Conservation (phyloP, 2,329 filamentous ascomycete species). For the Westerdykella aurantiaca region DNA sequence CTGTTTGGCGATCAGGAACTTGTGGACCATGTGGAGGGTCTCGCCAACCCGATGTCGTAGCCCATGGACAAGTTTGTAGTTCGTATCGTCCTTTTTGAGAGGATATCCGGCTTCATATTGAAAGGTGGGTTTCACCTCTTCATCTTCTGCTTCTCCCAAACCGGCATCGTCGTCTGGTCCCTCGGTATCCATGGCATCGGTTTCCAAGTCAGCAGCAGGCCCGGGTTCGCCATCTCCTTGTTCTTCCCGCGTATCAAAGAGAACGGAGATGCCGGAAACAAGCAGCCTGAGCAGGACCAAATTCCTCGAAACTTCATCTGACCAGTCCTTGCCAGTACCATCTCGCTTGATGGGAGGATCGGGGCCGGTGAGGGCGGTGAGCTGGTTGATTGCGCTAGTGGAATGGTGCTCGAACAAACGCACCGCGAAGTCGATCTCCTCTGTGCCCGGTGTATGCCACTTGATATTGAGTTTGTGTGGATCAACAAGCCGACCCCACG, state of each 20-base stretch:
- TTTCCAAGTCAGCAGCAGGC: conserved; percentile 38
- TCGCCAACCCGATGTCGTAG: conserved; percentile 75
- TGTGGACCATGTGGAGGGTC: conserved; percentile 75
- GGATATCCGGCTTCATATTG: conserved; percentile 84
- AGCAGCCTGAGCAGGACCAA: conserved; percentile 83
- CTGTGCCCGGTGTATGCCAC: conserved; percentile 79
- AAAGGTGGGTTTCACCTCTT: conserved; percentile 79
- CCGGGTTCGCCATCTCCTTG: conserved; percentile 24
- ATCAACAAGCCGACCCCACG: conserved; percentile 78
- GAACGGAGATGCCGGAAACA: conserved; percentile 78
- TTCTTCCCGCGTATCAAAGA: conserved; percentile 67
- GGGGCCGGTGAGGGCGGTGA: conserved; percentile 74
- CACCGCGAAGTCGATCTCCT: conserved; percentile 83
- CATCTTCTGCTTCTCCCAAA: conserved; percentile 66
- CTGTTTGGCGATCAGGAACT: conserved; percentile 74
- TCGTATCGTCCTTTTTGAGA: conserved; percentile 53
- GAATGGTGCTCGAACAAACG: conserved; percentile 83
- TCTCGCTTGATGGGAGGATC: conserved; percentile 79
- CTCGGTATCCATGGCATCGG: conserved; percentile 41
- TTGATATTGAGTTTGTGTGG: conserved; percentile 73
- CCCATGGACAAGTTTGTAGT: conserved; percentile 70
- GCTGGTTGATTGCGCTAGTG: conserved; percentile 64
- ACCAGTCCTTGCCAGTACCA: conserved; percentile 98
- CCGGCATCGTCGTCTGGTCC: conserved; percentile 46
- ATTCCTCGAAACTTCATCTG: conserved; percentile 88